phyloP scores from a whole-genome alignment of 225 moss, liverwort and hornwort species.

The Marchantia polymorpha region DNA sequence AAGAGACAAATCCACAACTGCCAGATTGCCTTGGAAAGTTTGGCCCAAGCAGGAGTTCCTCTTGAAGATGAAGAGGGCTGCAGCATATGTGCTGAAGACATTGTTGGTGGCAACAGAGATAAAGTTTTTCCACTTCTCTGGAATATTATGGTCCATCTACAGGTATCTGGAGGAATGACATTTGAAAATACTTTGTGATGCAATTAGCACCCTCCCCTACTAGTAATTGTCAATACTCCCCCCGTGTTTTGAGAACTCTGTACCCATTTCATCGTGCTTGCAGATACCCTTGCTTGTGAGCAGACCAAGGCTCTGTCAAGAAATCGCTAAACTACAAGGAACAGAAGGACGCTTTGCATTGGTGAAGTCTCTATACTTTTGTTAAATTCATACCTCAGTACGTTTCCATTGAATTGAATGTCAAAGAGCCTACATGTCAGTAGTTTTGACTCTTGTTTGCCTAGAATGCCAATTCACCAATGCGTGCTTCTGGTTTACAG shows the following conservation, averaged over 20 bases:
- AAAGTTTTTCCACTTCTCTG: slow-evolving; percentile 68
- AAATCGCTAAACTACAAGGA: slow-evolving; percentile 51
- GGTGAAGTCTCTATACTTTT: slow-evolving; percentile 20
- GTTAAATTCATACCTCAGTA: not conserved
- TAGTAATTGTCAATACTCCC: not conserved
- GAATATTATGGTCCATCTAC: slow-evolving; percentile 72
- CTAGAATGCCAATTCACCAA: not conserved
- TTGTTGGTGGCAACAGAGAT: slow-evolving; percentile 63
- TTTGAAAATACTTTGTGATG: not conserved
- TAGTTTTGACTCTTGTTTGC: no score
- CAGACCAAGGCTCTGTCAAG: slow-evolving; percentile 72
- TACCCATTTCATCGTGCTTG: not conserved
- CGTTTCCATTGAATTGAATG: not conserved
- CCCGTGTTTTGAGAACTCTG: not conserved
- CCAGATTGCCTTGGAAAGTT: slow-evolving; percentile 57
- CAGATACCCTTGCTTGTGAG: slow-evolving; percentile 75
- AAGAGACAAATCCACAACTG: slow-evolving; percentile 66
- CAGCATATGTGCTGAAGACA: slow-evolving; percentile 59
- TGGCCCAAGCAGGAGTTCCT: slow-evolving; percentile 66
- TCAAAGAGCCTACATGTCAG: no score
- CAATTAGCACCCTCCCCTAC: not conserved
- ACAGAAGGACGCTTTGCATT: slow-evolving; percentile 31
- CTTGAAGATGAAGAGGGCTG: slow-evolving; percentile 65
- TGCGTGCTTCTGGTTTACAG: slow-evolving; percentile 10
- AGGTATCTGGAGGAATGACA: slow-evolving; percentile 37